Evolutionary conservation across 2,329 filamentous ascomycete genomes (phyloP).

Genomic region (Keithomyces neogunnii): DNA sequence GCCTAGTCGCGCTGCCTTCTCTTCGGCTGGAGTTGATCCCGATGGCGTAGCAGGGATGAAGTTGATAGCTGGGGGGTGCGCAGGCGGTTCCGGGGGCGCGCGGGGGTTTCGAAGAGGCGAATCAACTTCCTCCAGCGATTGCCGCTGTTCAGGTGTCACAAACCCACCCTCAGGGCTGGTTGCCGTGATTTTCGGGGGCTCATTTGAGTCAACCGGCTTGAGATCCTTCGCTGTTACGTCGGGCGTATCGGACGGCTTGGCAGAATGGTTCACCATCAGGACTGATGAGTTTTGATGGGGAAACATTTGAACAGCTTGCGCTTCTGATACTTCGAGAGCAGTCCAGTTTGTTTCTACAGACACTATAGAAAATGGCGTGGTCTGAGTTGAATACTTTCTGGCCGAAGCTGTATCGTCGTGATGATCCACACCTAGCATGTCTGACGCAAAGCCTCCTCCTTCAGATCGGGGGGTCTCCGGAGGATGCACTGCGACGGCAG

Average conservation of each 20-base stretch:
- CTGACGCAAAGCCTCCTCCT: neutral
- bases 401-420: constrained; percentile 46
- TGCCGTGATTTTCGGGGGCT: constrained; percentile 28
- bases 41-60: constrained; percentile 58
- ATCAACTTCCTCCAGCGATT: constrained; percentile 46
- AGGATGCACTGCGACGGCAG: neutral
- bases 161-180: constrained; percentile 32
- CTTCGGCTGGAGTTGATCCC: constrained; percentile 45
- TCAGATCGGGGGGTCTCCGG: constrained; percentile 3
- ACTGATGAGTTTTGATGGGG: constrained; percentile 58
- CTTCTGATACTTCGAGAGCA: constrained; percentile 55
- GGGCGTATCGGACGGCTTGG: constrained; percentile 38
- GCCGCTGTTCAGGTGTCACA: constrained; percentile 40
- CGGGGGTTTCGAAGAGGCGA: constrained; percentile 56
- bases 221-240: constrained; percentile 21
- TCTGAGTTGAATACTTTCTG: constrained; percentile 44
- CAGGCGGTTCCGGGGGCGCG: constrained; percentile 45
- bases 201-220: constrained; percentile 13
- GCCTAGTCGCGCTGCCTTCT: constrained; percentile 43
- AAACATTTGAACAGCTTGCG: constrained; percentile 52
- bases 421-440: constrained; percentile 35
- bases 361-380: constrained; percentile 53
- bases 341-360: constrained; percentile 55
- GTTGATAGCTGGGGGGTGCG: constrained; percentile 35
- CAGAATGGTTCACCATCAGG: constrained; percentile 49